Evolutionary conservation across 169 alveolate species (phyloP), one percentile per base, ranked within the genome.

Genomic region (Theileria orientalis): DNA sequence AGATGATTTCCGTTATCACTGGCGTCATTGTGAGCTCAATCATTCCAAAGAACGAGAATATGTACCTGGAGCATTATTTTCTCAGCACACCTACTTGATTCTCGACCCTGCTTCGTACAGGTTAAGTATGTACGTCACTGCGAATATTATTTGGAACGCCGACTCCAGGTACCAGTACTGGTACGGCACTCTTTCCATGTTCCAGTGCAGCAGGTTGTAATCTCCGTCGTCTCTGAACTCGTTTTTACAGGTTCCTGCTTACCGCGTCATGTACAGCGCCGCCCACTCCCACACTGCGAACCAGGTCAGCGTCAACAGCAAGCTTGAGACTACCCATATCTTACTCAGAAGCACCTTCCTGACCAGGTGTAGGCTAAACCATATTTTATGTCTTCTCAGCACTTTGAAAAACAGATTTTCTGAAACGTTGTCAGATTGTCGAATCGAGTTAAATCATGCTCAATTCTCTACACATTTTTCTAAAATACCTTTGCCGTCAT

Each of bases 281-380:
- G 91, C 94, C 94, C 94, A 89, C 42, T 85, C 64, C 94, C 94
- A 89, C 25, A 85, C 82, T 3, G 85, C 74, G 61, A 90, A 89
- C 94, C 94, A 89, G 19, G 86, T 21, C 21, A 89, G 40, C n/a
- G 90, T 89, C 21, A 86, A 37, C 21, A 89, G 84, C 30, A 89
- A 61, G 52, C 76, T 83, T 29, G 92, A 83, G 25, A 89, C 70
- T 2, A 89, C 84, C 91, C 90, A 89, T 8, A 89, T 64, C 7
- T 90, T 47, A 42, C 77, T 74, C 54, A 64, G 47, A 16, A 82
- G 32, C 46, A 72, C 61, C 13, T 80, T 83, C 32, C 46, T 66
- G 14, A 82, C 47, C 74, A 68, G 41, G 35, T 51, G 74, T 37
- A 51, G 49, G 27, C 64, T 73, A 5, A 82, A 57, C 89, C 89